Evolutionary conservation across 768 basidiomycete species (phyloP), one percentile per base, ranked within the genome.

Genomic region (Suillus tomentosus): DNA sequence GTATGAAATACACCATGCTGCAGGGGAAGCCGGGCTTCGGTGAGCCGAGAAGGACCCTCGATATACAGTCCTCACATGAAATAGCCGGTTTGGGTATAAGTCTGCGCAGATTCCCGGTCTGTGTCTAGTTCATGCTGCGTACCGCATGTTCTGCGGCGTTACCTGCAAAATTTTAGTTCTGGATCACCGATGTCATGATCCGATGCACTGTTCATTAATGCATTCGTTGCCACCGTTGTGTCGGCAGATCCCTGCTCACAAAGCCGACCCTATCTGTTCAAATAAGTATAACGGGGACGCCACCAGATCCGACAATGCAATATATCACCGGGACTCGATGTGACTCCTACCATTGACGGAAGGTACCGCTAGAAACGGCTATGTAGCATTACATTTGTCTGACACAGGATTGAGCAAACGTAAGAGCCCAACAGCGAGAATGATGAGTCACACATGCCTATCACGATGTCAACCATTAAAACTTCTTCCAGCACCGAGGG

Each of bases 361-460:
- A 31, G 79, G 79, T n/a, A 87, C 83, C 10, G 82, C 81, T 37
- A 61, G 6, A 34, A 61, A 61, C 19, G 14, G 47, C 60, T 37
- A 61, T 43, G 17, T 43, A 22, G 7, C 50, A 54, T 61, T n/a
- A 36, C n/a, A 39, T 34, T 37, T 37, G 48, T 8, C 48, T 55
- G 36, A 17, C 14, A 15, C n/a, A 8, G 22, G 15, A 56, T 56
- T 39, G n/a, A 56, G 54, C 7, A 8, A 55, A 36, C n/a, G 13
- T 48, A 8, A 8, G 17, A 31, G 15, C 14, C 14, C 14, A 19
- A 39, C n/a, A 57, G 15, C 15, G 17, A 39, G 43, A n/a, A 61
- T 24, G 1, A 22, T 15, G 55, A 68, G 27, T 27, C 80, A 36
- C 57, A 85, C 85, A 64, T 79, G 81, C 47, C 17, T 82, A 13